Percentiles rank a stretch among this genome's conserved stretches.
phyloP scores from a whole-genome alignment of 2,329 filamentous ascomycete genomes.

The Epichloe typhina region DNA sequence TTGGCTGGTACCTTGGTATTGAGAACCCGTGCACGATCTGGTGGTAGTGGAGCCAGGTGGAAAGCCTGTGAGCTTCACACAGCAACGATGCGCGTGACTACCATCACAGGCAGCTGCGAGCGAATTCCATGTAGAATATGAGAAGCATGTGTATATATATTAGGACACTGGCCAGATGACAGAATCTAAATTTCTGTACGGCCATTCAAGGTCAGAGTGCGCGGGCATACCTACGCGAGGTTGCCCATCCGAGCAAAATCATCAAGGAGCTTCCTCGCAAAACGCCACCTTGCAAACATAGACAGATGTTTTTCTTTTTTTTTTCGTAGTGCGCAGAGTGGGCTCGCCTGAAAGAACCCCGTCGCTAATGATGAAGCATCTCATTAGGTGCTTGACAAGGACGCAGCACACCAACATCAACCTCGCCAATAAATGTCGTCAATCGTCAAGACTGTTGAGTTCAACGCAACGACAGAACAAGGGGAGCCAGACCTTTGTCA shows the following conservation, averaged over 20 bases:
- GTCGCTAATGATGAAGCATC: background rate
- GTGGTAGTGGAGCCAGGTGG: no score
- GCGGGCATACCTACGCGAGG: background rate
- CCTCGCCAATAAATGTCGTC: background rate
- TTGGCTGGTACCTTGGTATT: no score
- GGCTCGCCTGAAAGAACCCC: background rate
- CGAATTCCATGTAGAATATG: constrained; percentile 1
- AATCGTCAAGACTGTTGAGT: background rate
- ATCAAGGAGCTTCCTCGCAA: constrained; percentile 14
- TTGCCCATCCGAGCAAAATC: background rate
- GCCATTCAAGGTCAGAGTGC: constrained; percentile 5
- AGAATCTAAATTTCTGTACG: constrained; percentile 13
- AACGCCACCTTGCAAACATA: constrained; percentile 20
- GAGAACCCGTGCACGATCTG: no score
- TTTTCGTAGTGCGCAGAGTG: background rate
- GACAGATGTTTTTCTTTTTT: background rate
- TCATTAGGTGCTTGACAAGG: background rate
- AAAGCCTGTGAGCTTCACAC: no score
- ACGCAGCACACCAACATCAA: background rate
- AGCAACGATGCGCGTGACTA: background rate
- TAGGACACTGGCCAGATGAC: constrained; percentile 2
- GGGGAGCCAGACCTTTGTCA: background rate
- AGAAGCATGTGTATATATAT: background rate
- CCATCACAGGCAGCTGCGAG: background rate
- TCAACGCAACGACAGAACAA: background rate